phyloP scores from a whole-genome alignment of 2,329 filamentous ascomycete genomes.

The Mollisia scopiformis region DNA sequence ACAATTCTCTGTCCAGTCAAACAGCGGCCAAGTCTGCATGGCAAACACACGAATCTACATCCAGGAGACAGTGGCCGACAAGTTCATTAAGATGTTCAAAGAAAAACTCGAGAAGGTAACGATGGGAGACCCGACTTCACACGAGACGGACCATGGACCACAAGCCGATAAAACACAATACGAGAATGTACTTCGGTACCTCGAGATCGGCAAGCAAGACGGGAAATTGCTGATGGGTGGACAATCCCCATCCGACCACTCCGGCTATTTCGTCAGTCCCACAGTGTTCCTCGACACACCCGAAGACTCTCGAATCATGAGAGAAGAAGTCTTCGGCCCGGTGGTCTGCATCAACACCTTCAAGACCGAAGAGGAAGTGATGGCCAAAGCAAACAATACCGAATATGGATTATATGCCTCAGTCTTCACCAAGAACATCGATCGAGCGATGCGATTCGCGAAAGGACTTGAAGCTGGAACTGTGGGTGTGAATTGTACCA shows the following conservation, averaged over 20 bases:
- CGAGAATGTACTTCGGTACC: slow-evolving; percentile 25
- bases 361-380: slow-evolving; percentile 56
- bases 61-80: slow-evolving; percentile 25
- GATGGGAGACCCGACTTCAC: slow-evolving; percentile 23
- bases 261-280: slow-evolving; percentile 23
- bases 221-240: slow-evolving; percentile 21
- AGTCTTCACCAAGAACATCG: slow-evolving; percentile 61
- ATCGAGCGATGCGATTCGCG: slow-evolving; percentile 48
- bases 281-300: slow-evolving; percentile 26
- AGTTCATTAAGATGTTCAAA: slow-evolving; percentile 27
- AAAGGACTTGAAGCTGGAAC: slow-evolving; percentile 54
- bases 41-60: slow-evolving; percentile 30
- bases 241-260: neutral
- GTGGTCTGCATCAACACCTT: slow-evolving; percentile 59
- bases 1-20: slow-evolving; percentile 21
- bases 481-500: slow-evolving; percentile 38
- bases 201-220: slow-evolving; percentile 27
- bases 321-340: slow-evolving; percentile 65
- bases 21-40: slow-evolving; percentile 32
- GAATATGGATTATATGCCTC: slow-evolving; percentile 63
- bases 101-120: slow-evolving; percentile 14
- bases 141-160: slow-evolving; percentile 25
- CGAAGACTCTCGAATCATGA: slow-evolving; percentile 29
- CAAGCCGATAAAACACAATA: slow-evolving; percentile 28
- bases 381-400: slow-evolving; percentile 64